phyloP scores from a whole-genome alignment of 2,329 filamentous ascomycete species.

The Emericellopsis cladophorae region DNA sequence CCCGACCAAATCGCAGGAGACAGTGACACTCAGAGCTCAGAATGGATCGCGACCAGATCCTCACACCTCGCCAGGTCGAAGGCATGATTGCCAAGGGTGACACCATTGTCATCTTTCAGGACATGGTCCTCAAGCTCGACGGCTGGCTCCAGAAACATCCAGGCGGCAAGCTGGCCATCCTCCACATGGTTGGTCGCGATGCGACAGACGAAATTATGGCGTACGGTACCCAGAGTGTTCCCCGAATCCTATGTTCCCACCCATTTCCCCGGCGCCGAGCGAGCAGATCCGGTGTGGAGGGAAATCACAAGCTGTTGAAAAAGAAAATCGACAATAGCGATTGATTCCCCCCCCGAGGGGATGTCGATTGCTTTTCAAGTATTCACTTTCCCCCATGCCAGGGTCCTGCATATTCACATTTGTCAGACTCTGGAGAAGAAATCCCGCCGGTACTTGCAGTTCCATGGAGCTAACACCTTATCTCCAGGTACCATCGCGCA shows the following conservation, averaged over 20 bases:
- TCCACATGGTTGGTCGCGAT: slow-evolving; percentile 49
- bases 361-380: no score
- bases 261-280: background rate
- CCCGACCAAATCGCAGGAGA: no score
- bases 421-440: background rate
- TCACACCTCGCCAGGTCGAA: slow-evolving; percentile 33
- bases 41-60: slow-evolving; percentile 27
- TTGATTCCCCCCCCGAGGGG: background rate
- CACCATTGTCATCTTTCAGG: slow-evolving; percentile 43
- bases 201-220: slow-evolving; percentile 46
- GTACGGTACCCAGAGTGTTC: slow-evolving; percentile 18
- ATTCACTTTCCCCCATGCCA: no score
- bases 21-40: background rate
- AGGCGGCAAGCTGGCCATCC: slow-evolving; percentile 43
- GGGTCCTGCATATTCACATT: background rate
- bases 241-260: slow-evolving; percentile 4
- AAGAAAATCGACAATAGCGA: background rate
- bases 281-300: no score
- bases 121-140: slow-evolving; percentile 39
- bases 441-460: background rate
- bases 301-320: background rate
- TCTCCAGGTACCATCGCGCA: slow-evolving; percentile 40
- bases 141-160: slow-evolving; percentile 46
- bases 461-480: background rate
- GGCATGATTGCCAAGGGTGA: slow-evolving; percentile 40